Evolutionary conservation across 148 eudicot species (phyloP).

Genomic region (Heliosperma pusillum): DNA sequence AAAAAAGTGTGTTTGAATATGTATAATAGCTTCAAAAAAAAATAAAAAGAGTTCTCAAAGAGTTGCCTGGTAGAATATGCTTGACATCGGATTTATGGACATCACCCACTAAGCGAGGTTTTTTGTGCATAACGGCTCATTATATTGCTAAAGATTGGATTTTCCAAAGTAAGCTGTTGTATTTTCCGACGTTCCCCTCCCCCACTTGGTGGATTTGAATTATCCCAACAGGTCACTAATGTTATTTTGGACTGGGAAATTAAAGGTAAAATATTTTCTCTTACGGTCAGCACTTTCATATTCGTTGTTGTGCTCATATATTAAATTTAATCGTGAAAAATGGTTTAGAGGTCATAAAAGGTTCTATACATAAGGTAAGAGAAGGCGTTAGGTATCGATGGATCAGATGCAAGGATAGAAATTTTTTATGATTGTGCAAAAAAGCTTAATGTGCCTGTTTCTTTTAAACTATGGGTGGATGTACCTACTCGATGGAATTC

Average conservation of each 20-base stretch:
- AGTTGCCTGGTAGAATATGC: conserved; percentile 9
- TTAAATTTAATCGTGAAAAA: conserved; percentile 3
- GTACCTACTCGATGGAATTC: too few species aligned
- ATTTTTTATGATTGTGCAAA: conserved; percentile 2
- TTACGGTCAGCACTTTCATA: conserved; percentile 14
- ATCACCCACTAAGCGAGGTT: neutral
- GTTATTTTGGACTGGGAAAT: too few species aligned
- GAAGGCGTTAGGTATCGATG: too few species aligned
- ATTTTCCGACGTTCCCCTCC: too few species aligned
- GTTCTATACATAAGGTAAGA: neutral
- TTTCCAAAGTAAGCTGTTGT: too few species aligned
- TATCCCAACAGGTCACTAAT: too few species aligned
- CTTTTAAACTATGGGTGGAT: conserved; percentile 9
- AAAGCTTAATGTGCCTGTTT: neutral
- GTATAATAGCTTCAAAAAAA: too few species aligned
- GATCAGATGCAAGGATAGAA: conserved; percentile 6
- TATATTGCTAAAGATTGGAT: too few species aligned
- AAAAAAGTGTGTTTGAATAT: too few species aligned
- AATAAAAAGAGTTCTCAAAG: too few species aligned
- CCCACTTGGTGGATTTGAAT: too few species aligned
- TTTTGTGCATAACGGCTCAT: too few species aligned
- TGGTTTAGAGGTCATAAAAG: neutral
- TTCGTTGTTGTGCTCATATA: conserved; percentile 16
- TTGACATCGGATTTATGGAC: conserved; percentile 12
- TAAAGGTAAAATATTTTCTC: neutral